These are phyloP conservation scores for Isoetes taiwanensis DNA, from an alignment of 75 land plant genomes.

Conservation along the genomic window DNA sequence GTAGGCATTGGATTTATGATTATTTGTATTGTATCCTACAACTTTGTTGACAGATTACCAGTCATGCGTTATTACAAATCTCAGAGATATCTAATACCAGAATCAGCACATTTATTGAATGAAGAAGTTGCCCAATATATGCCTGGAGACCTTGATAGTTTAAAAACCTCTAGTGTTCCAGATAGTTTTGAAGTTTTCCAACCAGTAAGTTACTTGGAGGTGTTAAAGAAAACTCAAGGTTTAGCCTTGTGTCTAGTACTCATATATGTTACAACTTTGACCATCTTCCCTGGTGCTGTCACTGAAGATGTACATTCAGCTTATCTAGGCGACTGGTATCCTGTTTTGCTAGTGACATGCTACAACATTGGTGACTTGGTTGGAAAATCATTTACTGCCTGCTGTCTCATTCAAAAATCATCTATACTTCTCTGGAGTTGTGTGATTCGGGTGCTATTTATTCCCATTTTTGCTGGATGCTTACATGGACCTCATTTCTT, in stretches of 20 bases:
- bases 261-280: conserved; percentile 73
- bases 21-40: conserved; percentile 61
- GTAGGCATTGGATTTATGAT: conserved; percentile 52
- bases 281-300: conserved; percentile 87
- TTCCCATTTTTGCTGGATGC: conserved; percentile 57
- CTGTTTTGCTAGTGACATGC: conserved; percentile 50
- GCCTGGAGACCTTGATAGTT: no score
- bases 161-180: no score
- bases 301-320: conserved; percentile 91
- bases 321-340: conserved; percentile 81
- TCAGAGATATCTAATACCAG: conserved; percentile 34
- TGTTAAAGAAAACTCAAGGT: conserved; percentile 50
- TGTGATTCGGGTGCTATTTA: conserved; percentile 58
- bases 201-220: no score
- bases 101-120: conserved; percentile 32
- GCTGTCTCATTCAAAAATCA: conserved; percentile 51
- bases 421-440: conserved; percentile 42
- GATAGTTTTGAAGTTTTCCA: no score
- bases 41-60: conserved; percentile 57
- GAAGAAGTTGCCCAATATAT: no score
- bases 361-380: conserved; percentile 79
- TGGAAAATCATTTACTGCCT: conserved; percentile 54
- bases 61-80: conserved; percentile 56
- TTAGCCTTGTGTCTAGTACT: conserved; percentile 39
- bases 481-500: conserved; percentile 83